Conservation (phyloP, 768 basidiomycete species). For the Suillus subaureus region DNA sequence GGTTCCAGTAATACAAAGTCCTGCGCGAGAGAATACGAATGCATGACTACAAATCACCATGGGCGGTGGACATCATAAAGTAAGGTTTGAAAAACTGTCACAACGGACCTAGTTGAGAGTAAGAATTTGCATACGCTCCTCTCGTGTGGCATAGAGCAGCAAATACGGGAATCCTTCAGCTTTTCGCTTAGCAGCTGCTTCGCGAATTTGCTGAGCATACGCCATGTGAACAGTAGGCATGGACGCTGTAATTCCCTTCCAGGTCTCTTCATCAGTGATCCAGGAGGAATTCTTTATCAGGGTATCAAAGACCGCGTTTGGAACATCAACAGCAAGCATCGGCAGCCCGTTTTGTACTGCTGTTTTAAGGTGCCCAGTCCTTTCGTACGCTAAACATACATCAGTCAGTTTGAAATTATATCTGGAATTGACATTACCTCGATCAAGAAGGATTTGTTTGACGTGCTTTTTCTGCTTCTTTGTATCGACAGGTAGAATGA, state of each 20-base stretch:
- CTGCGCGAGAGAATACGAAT: not conserved
- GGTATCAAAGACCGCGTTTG: conserved; percentile 58
- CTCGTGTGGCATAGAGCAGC: conserved; percentile 65
- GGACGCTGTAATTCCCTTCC: conserved; percentile 57
- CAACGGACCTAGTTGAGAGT: conserved; percentile 29
- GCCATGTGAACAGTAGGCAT: conserved; percentile 61
- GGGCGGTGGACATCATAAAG: not conserved
- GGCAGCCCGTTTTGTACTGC: conserved; percentile 64
- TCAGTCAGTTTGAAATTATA: not conserved
- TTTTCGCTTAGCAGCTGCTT: conserved; percentile 62
- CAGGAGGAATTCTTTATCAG: conserved; percentile 61
- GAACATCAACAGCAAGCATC: conserved; percentile 73
- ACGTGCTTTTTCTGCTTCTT: conserved; percentile 77
- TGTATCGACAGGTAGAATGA: conserved; percentile 65
- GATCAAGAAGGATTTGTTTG: conserved; percentile 69
- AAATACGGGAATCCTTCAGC: conserved; percentile 64
- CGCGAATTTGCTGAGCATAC: conserved; percentile 70
- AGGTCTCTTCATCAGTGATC: conserved; percentile 75
- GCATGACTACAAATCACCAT: not conserved
- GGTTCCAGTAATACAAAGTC: not conserved
- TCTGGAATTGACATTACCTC: conserved; percentile 45
- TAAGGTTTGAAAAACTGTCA: not conserved
- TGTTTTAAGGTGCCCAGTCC: conserved; percentile 55
- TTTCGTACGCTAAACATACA: conserved; percentile 58
- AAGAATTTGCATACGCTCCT: conserved; percentile 69